phyloP scores from a whole-genome alignment of 139 green algal species.

The Chlamydomonas asymmetrica region DNA sequence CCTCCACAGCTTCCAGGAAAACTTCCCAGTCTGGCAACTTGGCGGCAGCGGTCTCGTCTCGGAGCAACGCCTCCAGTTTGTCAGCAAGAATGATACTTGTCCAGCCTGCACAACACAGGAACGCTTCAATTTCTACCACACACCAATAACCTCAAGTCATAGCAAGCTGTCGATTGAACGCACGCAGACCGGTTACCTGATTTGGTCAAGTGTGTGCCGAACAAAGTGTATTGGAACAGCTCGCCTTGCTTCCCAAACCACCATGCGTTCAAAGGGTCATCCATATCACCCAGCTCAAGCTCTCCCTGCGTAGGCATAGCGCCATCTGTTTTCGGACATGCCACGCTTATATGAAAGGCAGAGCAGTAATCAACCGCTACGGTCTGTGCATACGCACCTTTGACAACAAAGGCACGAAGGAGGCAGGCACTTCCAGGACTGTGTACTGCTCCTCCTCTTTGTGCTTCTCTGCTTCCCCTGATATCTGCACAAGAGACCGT shows the following conservation, averaged over 20 bases:
- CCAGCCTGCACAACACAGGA: conserved; percentile 20
- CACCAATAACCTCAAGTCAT: no score
- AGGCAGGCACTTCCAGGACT: conserved; percentile 3
- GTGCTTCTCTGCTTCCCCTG: no score
- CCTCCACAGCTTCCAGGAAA: conserved; percentile 9
- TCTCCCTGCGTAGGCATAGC: conserved; percentile 5
- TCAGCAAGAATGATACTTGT: not conserved
- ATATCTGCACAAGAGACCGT: no score
- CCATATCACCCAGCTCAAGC: conserved; percentile 33
- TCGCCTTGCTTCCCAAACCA: conserved; percentile 30
- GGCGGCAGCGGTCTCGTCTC: not conserved
- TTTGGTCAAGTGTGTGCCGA: conserved; percentile 19
- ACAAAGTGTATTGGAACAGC: conserved; percentile 37
- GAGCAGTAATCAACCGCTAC: no score
- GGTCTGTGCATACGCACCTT: conserved; percentile 2
- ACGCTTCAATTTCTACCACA: no score
- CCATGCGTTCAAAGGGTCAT: conserved; percentile 40
- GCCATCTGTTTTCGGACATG: not conserved
- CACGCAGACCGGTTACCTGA: no score
- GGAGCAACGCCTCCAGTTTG: not conserved
- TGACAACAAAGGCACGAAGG: conserved; percentile 15
- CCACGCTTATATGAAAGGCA: no score
- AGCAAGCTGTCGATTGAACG: no score
- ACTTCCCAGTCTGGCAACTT: conserved; percentile 8
- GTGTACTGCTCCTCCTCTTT: no score